phyloP scores from a whole-genome alignment of 202 grass and related monocot species.

The Elaeis oleifera region DNA sequence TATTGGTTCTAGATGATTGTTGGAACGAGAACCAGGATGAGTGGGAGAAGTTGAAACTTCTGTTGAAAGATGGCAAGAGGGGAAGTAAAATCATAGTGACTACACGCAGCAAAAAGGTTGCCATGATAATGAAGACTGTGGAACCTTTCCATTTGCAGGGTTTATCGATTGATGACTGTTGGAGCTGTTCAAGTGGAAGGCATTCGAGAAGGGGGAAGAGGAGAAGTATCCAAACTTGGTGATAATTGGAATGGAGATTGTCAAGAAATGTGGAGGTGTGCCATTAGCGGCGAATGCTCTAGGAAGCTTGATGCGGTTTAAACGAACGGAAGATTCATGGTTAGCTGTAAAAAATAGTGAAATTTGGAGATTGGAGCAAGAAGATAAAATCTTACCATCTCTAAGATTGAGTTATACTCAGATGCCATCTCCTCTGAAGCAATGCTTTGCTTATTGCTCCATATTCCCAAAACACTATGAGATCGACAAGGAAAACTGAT shows the following conservation, averaged over 20 bases:
- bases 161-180: constrained; percentile 21
- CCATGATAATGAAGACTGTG: constrained; percentile 12
- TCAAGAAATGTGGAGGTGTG: background rate
- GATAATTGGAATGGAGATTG: background rate
- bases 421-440: background rate
- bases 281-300: background rate
- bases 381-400: background rate
- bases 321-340: background rate
- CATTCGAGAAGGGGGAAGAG: constrained; percentile 15
- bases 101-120: constrained; percentile 9
- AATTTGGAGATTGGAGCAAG: background rate
- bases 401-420: constrained; percentile 4
- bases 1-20: constrained; percentile 40
- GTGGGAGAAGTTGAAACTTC: constrained; percentile 23
- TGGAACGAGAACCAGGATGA: constrained; percentile 24
- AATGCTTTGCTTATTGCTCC: constrained; percentile 8
- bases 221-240: background rate
- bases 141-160: constrained; percentile 7
- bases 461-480: background rate
- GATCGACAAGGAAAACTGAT: background rate
- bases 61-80: background rate
- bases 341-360: background rate
- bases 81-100: constrained; percentile 30
- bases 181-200: constrained; percentile 29
- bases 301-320: background rate